phyloP scores from a whole-genome alignment of 1,284 basidiomycete genomes.

The Ganoderma lucidum region DNA sequence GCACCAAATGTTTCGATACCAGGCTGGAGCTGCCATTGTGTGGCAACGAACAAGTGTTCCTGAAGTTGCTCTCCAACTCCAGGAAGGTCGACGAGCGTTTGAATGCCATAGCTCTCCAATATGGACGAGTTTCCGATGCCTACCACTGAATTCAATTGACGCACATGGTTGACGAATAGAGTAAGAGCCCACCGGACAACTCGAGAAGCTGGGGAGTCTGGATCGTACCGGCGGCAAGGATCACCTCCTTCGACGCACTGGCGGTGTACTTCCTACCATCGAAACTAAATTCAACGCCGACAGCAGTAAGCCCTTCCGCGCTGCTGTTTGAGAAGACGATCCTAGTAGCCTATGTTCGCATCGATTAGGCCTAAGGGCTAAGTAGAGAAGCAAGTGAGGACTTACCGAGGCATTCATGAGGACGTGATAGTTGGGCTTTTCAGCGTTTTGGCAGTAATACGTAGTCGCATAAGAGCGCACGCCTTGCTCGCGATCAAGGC shows the following conservation, averaged over 20 bases:
- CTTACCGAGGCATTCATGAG: conserved; percentile 4
- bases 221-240: conserved; percentile 29
- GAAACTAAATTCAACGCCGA: conserved; percentile 31
- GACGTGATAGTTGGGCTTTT: neutral
- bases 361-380: neutral
- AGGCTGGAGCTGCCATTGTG: conserved; percentile 3
- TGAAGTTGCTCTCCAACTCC: conserved; percentile 33
- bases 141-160: neutral
- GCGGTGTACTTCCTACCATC: conserved; percentile 16
- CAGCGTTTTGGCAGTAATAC: conserved; percentile 5
- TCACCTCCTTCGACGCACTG: conserved; percentile 29
- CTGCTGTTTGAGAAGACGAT: neutral
- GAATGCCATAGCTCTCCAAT: conserved; percentile 25
- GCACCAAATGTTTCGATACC: conserved; percentile 13
- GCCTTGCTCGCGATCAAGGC: neutral
- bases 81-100: conserved; percentile 31
- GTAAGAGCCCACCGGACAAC: conserved; percentile 29
- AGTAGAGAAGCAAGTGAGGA: neutral
- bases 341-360: conserved; percentile 9
- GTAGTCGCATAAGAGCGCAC: conserved; percentile 8
- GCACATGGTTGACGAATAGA: neutral
- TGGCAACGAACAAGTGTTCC: conserved; percentile 37
- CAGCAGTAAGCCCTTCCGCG: conserved; percentile 58
- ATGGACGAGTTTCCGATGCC: conserved; percentile 32
- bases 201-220: conserved; percentile 38